Evolutionary conservation across 202 grass and related monocot species (phyloP), one percentile per base, ranked within the genome.

Genomic region (Setaria viridis): DNA sequence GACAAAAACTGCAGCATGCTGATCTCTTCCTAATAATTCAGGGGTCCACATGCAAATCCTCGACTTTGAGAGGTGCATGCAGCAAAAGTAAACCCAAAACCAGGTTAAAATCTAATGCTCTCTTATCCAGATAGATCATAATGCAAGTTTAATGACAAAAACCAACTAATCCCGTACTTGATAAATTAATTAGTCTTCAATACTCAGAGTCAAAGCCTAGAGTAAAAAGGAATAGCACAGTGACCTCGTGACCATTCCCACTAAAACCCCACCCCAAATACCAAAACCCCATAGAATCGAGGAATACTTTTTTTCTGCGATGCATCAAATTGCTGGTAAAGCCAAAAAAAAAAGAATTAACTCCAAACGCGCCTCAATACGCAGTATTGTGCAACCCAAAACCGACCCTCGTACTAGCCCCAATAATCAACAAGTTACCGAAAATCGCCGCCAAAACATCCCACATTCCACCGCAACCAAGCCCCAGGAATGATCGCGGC

Each of bases 31-130:
- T 16, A 75, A 74, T 51, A 81, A 70, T 42, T 72, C 11, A 76
- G 17, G 89, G 89, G 63, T 80, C 46, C 53, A 80, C 30, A 71
- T 84, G 81, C 20, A 91, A 87, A 87, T 91, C 76, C n/a, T 56
- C 20, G 37, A 76, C 35, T 84, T 55, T 9, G 17, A 51, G 45
- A 77, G 89, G 89, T 81, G 76, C 89, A 87, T 91, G 85, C 89
- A 87, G 70, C 62, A 77, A 91, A 91, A 91, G 29, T 75, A 81
- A 77, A 85, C 60, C 70, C 30, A 48, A 69, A 62, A 29, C 20
- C 42, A 76, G 55, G n/a, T 17, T 68, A 46, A 33, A 74, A 59
- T 30, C 29, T 64, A 48, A 82, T 65, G 19, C 0, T 53, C 34
- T 64, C 78, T 72, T 72, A 48, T 57, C 55, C 54, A 76, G 70